Conservation (phyloP, 2,329 filamentous ascomycete genomes). For the Periconia macrospinosa region DNA sequence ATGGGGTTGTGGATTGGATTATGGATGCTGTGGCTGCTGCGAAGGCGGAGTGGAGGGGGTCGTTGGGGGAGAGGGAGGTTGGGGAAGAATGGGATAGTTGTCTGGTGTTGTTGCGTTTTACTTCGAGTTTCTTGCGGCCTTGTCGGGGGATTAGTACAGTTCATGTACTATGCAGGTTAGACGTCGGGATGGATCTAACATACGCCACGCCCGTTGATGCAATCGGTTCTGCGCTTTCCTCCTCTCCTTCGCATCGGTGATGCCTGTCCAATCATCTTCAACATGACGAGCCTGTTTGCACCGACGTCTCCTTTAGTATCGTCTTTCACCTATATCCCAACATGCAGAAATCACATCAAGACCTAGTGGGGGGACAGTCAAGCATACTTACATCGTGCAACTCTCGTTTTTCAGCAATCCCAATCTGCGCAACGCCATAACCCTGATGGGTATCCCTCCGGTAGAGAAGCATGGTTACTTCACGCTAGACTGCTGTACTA, state of each 20-base stretch:
- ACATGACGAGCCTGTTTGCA: not conserved
- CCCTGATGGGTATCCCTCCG: not conserved
- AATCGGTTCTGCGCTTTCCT: constrained; percentile 17
- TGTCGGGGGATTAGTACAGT: no score
- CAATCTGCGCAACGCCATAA: not conserved
- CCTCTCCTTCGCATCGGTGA: constrained; percentile 10
- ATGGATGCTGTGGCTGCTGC: no score
- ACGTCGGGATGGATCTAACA: not conserved
- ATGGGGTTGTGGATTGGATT: no score
- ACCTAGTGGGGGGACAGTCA: not conserved
- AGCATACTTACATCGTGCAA: constrained; percentile 1
- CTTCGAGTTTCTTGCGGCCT: not conserved
- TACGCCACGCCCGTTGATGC: constrained; percentile 18
- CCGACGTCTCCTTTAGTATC: no score
- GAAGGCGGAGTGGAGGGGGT: no score
- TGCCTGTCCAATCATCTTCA: constrained; percentile 14
- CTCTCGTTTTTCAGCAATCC: not conserved
- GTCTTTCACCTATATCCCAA: no score
- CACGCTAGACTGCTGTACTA: no score
- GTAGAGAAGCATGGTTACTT: no score
- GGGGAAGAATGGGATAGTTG: not conserved
- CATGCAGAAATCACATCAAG: no score
- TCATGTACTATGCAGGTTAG: no score
- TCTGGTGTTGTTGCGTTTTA: not conserved
- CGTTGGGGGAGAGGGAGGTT: not conserved